A percentile compares a stretch with the other conserved stretches of the same genome.
phyloP scores from a whole-genome alignment of 495 filamentous ascomycete genomes.

The Haplographium delicatum region DNA sequence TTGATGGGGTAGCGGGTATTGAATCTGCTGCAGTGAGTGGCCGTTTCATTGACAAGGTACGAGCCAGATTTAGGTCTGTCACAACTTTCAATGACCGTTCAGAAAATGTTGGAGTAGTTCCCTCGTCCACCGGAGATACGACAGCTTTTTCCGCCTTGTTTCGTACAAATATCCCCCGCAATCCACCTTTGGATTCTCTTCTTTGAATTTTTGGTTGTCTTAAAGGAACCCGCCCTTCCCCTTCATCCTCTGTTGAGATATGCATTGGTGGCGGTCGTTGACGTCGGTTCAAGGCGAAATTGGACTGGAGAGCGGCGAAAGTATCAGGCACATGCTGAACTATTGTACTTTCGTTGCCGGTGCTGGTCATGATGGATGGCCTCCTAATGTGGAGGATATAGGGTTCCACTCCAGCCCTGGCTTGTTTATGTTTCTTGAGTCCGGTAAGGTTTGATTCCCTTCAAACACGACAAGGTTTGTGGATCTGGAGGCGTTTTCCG shows the following conservation, averaged over 20 bases:
- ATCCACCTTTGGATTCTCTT: conserved; percentile 44
- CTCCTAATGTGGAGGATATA: not conserved
- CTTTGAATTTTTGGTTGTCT: conserved; percentile 27
- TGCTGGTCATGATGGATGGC: not conserved
- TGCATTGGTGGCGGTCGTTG: conserved; percentile 19
- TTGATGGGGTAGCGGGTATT: conserved; percentile 7
- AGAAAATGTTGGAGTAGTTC: not conserved
- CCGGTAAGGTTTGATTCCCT: not conserved
- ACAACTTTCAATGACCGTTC: conserved; percentile 30
- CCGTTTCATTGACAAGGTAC: conserved; percentile 27
- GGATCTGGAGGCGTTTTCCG: not conserved
- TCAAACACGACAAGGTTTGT: not conserved
- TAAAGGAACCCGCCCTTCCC: conserved; percentile 12
- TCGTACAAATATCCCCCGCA: conserved; percentile 41
- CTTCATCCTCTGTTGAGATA: not conserved
- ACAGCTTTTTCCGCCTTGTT: conserved; percentile 17
- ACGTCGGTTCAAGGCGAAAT: conserved; percentile 14
- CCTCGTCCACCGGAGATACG: conserved; percentile 13
- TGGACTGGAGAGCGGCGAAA: conserved; percentile 17
- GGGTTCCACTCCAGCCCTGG: not conserved
- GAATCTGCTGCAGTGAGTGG: conserved; percentile 38
- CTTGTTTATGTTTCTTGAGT: not conserved
- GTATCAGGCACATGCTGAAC: not conserved
- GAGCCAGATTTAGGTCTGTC: conserved; percentile 23
- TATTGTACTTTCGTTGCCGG: not conserved